Percentiles rank a stretch among this genome's conserved stretches.
phyloP scores from a whole-genome alignment of 2,329 filamentous ascomycete genomes.

The Huntiella moniliformis region DNA sequence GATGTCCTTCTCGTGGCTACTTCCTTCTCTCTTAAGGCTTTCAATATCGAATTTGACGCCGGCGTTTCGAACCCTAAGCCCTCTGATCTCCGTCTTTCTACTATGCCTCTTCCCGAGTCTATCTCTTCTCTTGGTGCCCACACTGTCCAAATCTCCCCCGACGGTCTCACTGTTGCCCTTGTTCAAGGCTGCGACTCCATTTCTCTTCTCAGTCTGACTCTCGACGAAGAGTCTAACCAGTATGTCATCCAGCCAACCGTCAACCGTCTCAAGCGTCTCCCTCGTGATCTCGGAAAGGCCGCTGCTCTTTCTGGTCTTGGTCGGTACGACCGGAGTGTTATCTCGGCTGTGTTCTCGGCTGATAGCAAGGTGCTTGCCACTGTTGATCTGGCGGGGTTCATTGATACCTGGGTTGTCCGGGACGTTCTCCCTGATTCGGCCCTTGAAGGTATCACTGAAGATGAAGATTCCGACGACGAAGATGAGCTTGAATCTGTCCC shows the following conservation, averaged over 20 bases:
- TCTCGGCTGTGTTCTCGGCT: conserved; percentile 56
- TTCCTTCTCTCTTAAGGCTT: conserved; percentile 55
- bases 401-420: conserved; percentile 70
- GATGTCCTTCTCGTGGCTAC: conserved; percentile 62
- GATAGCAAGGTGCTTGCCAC: conserved; percentile 64
- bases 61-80: conserved; percentile 18
- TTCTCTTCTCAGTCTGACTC: conserved; percentile 29
- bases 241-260: conserved; percentile 18
- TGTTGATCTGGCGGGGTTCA: conserved; percentile 63
- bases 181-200: conserved; percentile 43
- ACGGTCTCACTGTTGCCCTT: conserved; percentile 50
- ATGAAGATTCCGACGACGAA: conserved; percentile 20
- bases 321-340: conserved; percentile 59
- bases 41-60: conserved; percentile 24
- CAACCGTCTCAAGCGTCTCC: conserved; percentile 33
- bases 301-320: conserved; percentile 46
- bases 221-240: conserved; percentile 9
- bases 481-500: conserved; percentile 23
- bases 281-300: conserved; percentile 34
- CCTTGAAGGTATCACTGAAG: conserved; percentile 18
- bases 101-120: conserved; percentile 42
- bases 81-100: conserved; percentile 49
- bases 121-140: conserved; percentile 47
- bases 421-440: conserved; percentile 19
- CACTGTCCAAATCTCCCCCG: conserved; percentile 48